Conservation (phyloP, 148 eudicot species). For the Cornus florida region DNA sequence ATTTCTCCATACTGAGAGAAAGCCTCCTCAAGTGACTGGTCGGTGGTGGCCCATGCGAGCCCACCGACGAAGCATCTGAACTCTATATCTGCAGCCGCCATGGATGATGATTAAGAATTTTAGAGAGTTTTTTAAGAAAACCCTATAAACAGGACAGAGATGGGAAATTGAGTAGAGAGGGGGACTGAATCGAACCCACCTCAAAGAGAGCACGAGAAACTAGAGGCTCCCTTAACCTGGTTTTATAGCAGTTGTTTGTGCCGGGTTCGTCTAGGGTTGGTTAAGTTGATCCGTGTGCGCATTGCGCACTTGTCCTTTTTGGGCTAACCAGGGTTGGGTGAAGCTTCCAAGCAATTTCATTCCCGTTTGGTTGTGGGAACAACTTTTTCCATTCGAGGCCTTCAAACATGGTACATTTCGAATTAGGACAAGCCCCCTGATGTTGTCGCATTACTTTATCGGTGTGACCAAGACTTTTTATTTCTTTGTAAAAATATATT, state of each 20-base stretch:
- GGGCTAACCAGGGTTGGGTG: neutral
- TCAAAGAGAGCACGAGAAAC: neutral
- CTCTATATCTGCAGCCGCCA: slow-evolving; percentile 68
- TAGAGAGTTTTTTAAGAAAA: neutral
- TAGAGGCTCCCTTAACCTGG: neutral
- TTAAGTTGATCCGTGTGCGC: neutral
- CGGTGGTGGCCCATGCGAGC: slow-evolving; percentile 86
- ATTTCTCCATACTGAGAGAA: slow-evolving; percentile 67
- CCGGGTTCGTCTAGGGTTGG: neutral
- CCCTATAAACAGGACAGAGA: neutral
- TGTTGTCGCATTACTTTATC: neutral
- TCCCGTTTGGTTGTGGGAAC: neutral
- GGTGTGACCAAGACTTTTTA: too few species aligned
- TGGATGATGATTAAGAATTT: neutral
- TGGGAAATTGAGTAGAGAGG: slow-evolving; percentile 2
- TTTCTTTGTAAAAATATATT: too few species aligned
- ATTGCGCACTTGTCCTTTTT: neutral
- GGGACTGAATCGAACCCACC: neutral
- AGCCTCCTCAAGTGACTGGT: slow-evolving; percentile 47
- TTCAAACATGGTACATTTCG: neutral
- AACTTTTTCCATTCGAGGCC: neutral
- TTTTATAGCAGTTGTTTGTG: neutral
- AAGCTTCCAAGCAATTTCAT: neutral
- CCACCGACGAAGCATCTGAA: slow-evolving; percentile 93
- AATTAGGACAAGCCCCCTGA: neutral